A percentile compares a stretch with the other conserved stretches of the same genome.
Conservation (phyloP, 2,329 filamentous ascomycete species). For the Cercospora sp. region DNA sequence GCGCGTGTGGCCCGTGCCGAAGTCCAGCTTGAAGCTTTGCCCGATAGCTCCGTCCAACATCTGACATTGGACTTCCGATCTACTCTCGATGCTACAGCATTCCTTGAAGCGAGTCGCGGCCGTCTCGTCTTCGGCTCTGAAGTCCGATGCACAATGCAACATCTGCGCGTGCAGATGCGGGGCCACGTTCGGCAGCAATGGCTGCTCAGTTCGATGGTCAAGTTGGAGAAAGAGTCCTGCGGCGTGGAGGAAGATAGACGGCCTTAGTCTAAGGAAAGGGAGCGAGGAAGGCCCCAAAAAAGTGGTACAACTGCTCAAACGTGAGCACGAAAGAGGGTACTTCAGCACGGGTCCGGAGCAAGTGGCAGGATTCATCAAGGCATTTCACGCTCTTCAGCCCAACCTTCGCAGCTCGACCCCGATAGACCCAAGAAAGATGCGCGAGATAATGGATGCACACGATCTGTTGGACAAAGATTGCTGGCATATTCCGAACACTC, state of each 20-base stretch:
- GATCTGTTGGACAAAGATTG: constrained; percentile 12
- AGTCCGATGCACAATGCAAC: constrained; percentile 14
- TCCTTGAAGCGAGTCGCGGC: constrained; percentile 19
- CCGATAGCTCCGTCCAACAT: constrained; percentile 3
- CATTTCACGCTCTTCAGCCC: constrained; percentile 15
- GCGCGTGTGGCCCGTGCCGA: neutral
- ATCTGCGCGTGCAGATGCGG: constrained; percentile 28
- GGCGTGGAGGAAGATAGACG: constrained; percentile 9
- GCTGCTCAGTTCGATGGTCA: neutral
- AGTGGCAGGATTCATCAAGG: constrained; percentile 15
- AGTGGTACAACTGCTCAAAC: neutral
- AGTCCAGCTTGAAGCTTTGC: constrained; percentile 2
- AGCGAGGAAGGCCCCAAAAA: neutral
- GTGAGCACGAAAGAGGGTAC: neutral
- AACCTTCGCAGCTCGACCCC: neutral
- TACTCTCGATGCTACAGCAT: constrained; percentile 27
- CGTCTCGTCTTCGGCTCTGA: neutral
- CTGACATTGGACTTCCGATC: neutral
- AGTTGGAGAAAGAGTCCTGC: constrained; percentile 20
- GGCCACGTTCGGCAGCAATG: constrained; percentile 6
- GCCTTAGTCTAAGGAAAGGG: neutral
- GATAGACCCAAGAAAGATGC: constrained; percentile 10
- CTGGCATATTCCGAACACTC: constrained; percentile 10
- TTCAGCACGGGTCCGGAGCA: constrained; percentile 15
- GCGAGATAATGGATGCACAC: constrained; percentile 14